phyloP scores from a whole-genome alignment of 495 filamentous ascomycete genomes.

The Trichoderma erinaceum region DNA sequence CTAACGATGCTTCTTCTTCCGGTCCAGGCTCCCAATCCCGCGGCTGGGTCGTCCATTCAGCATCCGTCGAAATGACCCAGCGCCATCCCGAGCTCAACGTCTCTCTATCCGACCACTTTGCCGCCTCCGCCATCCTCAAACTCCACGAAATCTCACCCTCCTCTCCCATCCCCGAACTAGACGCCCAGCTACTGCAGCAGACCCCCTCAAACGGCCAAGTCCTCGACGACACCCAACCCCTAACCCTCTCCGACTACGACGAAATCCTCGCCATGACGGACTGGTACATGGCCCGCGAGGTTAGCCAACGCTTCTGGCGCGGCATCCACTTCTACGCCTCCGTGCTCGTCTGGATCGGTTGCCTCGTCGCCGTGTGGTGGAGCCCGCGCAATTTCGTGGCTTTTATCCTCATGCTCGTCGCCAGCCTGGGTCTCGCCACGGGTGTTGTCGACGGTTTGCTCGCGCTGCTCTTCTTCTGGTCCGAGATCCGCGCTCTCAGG shows the following conservation, averaged over 20 bases:
- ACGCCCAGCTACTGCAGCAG: conserved; percentile 20
- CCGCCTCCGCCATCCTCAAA: conserved; percentile 63
- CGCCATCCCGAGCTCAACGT: conserved; percentile 75
- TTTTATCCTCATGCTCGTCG: conserved; percentile 74
- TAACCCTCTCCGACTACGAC: conserved; percentile 53
- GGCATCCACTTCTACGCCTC: conserved; percentile 65
- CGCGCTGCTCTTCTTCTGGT: conserved; percentile 76
- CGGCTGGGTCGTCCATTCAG: conserved; percentile 61
- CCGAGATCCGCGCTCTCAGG: conserved; percentile 74
- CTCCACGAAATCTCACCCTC: conserved; percentile 27
- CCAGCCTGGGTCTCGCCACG: conserved; percentile 65
- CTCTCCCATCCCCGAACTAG: conserved; percentile 15
- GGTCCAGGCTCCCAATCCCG: conserved; percentile 19
- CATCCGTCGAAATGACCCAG: conserved; percentile 71
- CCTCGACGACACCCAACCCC: conserved; percentile 16
- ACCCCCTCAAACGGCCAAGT: conserved; percentile 18
- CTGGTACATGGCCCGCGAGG: conserved; percentile 62
- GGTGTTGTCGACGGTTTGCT: conserved; percentile 81
- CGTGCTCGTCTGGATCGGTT: conserved; percentile 58
- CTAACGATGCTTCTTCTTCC: background rate
- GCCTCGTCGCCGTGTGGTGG: conserved; percentile 82
- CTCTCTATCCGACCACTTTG: conserved; percentile 90
- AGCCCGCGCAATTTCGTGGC: conserved; percentile 64
- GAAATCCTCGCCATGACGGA: conserved; percentile 62
- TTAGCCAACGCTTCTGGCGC: conserved; percentile 61